Conservation (phyloP, 1,139 yeast species). For the Sugiyamaella paludigena region DNA sequence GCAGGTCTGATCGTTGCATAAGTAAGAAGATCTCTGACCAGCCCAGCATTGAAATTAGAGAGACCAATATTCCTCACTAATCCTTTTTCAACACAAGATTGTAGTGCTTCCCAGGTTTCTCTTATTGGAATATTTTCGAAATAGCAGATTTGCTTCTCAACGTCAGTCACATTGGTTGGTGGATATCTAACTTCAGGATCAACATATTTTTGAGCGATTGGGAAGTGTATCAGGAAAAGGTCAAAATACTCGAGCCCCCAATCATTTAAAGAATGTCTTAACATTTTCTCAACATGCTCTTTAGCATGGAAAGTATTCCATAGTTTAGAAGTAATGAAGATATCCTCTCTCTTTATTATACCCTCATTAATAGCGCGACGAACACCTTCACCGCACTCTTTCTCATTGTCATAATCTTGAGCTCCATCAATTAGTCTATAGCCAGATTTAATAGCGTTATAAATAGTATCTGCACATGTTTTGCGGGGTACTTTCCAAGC, state of each 20-base stretch:
- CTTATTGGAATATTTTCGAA: slow-evolving; percentile 56
- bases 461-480: slow-evolving; percentile 43
- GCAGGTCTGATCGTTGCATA: slow-evolving; percentile 72
- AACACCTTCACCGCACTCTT: slow-evolving; percentile 42
- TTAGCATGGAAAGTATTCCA: slow-evolving; percentile 44
- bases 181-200: slow-evolving; percentile 67
- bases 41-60: slow-evolving; percentile 76
- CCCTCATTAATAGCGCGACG: slow-evolving; percentile 40
- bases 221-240: slow-evolving; percentile 63
- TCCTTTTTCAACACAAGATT: slow-evolving; percentile 59
- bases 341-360: slow-evolving; percentile 40
- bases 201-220: slow-evolving; percentile 49
- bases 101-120: slow-evolving; percentile 77
- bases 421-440: slow-evolving; percentile 46
- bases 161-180: slow-evolving; percentile 63
- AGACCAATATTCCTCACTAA: slow-evolving; percentile 73
- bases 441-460: slow-evolving; percentile 45
- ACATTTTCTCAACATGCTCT: slow-evolving; percentile 46
- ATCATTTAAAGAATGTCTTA: slow-evolving; percentile 50
- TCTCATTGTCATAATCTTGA: slow-evolving; percentile 41
- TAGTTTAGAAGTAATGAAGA: slow-evolving; percentile 43
- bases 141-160: slow-evolving; percentile 47
- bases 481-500: slow-evolving; percentile 45
- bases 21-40: slow-evolving; percentile 70
- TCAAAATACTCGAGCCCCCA: slow-evolving; percentile 59